phyloP scores from a whole-genome alignment of 805 yeast genomes.

The Hanseniaspora mollemarum region DNA sequence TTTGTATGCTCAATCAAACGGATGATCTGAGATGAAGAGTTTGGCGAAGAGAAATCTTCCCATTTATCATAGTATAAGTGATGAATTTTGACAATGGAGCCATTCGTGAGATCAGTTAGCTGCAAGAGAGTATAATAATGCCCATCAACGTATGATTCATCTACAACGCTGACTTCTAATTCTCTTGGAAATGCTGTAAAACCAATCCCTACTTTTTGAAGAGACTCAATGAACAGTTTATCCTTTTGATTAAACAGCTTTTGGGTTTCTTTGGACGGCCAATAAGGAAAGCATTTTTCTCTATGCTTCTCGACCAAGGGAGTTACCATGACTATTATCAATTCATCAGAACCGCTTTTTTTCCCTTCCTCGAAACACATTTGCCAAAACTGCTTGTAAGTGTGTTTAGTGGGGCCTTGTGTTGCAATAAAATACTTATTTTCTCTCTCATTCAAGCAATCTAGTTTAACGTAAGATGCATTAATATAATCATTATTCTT shows the following conservation, averaged over 20 bases:
- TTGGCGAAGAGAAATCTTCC: constrained; percentile 70
- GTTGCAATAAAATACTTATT: constrained; percentile 47
- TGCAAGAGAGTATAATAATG: constrained; percentile 23
- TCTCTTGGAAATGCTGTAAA: constrained; percentile 21
- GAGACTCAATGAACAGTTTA: neutral
- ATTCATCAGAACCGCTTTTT: constrained; percentile 38
- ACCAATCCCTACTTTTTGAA: constrained; percentile 18
- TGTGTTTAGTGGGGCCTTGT: constrained; percentile 67
- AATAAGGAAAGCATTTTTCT: constrained; percentile 70
- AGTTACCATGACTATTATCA: constrained; percentile 56
- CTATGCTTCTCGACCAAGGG: constrained; percentile 59
- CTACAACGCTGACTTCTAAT: constrained; percentile 20
- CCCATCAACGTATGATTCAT: constrained; percentile 18
- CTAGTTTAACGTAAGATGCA: constrained; percentile 53
- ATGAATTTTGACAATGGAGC: constrained; percentile 26
- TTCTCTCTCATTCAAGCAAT: constrained; percentile 22
- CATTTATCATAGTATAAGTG: constrained; percentile 71
- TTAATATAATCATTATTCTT: constrained; percentile 57
- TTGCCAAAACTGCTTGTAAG: constrained; percentile 82
- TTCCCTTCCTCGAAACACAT: constrained; percentile 55
- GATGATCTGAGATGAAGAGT: constrained; percentile 30
- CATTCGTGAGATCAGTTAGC: constrained; percentile 16
- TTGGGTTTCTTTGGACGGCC: constrained; percentile 36
- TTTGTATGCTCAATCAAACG: constrained; percentile 27
- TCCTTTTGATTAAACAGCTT: constrained; percentile 14